Base-by-base conservation (phyloP, 257 asterid species). In the Osmanthus fragrans region DNA sequence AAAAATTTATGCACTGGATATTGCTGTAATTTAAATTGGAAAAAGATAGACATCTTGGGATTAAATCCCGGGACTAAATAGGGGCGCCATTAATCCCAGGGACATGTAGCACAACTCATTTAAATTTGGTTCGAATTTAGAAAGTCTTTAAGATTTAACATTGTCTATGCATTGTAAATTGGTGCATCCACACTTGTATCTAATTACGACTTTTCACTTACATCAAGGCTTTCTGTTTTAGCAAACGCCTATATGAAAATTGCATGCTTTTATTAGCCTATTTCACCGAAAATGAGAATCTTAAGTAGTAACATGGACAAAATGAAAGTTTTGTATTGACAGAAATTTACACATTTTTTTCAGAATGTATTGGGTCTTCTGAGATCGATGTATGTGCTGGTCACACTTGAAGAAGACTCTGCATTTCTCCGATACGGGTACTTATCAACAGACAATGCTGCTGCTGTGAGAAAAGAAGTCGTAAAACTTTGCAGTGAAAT, bases 391-490 rank as follows among this genome's bases (percentile, higher is more conserved):
- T 95, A 91, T 42, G 93, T 79, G 34, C 54, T 86, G 85, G 90
- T 85, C 5, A 90, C 88, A 0, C 70, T 95, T 88, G 99, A 95
- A 21, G 98, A 93, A 78, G 99, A 95, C 71, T 82, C 89, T 72
- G 89, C 99, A 9, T 95, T 95, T 85, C 97, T 91, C 18, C 90
- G 98, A 37, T 93, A 95, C 15, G 97, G 98, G 15, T 93, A 87
- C 89, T 73, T 95, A 40, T 81, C 94, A 0, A 65, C 79, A 12
- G 89, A 85, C 60, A 87, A 89, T 68, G 97, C 97, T 47, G 91
- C 92, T 4, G 76, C 81, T 1, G 96, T 92, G 83, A 90, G 98
- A 81, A 87, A 83, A 75, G 98, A 95, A 86, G 85, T 93, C 15
- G 86, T 86, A 29, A 87, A 84, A 27, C 94, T 93, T 8, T 93